Conservation (phyloP, 371 early-diverging fungal genomes). For the Fennellomyces sp. region DNA sequence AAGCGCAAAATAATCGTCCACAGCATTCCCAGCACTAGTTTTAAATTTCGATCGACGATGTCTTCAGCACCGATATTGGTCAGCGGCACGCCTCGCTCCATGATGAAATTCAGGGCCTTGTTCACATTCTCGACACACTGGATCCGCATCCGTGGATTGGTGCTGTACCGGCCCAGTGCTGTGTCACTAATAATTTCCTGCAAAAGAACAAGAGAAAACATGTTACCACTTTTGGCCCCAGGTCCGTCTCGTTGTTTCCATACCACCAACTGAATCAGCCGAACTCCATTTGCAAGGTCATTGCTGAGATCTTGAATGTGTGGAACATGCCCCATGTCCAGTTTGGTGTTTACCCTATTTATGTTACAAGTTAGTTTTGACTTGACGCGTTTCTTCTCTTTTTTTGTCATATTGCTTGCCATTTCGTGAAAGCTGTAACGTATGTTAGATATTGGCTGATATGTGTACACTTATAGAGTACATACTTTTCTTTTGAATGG, state of each 20-base stretch:
- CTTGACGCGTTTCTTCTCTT: neutral
- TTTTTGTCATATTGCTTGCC: constrained; percentile 41
- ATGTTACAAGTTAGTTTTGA: neutral
- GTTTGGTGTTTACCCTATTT: constrained; percentile 93
- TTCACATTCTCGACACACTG: constrained; percentile 97
- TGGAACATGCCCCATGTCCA: constrained; percentile 62
- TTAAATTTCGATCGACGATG: constrained; percentile 94
- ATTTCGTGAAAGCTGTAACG: constrained; percentile 75
- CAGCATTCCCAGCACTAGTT: constrained; percentile 96
- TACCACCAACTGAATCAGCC: constrained; percentile 84
- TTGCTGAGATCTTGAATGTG: constrained; percentile 68
- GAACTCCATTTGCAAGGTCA: constrained; percentile 86
- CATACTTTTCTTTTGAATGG: constrained; percentile 88
- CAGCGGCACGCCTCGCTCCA: constrained; percentile 80
- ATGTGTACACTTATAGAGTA: neutral
- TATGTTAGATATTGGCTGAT: neutral
- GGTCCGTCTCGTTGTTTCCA: constrained; percentile 13
- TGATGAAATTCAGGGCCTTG: constrained; percentile 91
- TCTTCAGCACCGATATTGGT: constrained; percentile 98
- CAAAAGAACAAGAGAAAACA: constrained; percentile 4
- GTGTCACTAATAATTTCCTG: constrained; percentile 87
- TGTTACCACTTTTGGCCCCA: constrained; percentile 9
- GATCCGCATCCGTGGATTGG: constrained; percentile 87
- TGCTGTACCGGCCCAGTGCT: constrained; percentile 79
- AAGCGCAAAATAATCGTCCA: constrained; percentile 98